Conservation (phyloP, 768 basidiomycete genomes). For the Postia placenta region DNA sequence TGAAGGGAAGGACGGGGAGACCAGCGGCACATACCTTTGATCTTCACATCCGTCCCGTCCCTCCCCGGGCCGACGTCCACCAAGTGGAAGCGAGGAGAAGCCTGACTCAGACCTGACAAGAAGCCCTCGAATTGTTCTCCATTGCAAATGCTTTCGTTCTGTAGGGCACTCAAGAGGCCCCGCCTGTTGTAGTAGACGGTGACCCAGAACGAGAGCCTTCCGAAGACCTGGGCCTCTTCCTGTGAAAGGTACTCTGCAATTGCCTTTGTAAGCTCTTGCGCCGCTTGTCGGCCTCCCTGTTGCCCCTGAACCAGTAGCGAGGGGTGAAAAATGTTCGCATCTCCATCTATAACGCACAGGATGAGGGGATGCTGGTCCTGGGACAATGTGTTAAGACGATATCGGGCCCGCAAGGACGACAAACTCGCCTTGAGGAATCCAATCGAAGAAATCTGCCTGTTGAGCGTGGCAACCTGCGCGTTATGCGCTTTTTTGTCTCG, state of each 20-base stretch:
- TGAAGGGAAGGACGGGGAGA: constrained; percentile 1
- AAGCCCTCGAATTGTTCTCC: constrained; percentile 68
- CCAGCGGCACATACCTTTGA: constrained; percentile 47
- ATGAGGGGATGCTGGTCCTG: constrained; percentile 65
- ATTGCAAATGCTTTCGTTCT: constrained; percentile 49
- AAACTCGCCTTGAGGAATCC: constrained; percentile 41
- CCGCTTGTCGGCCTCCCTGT: constrained; percentile 54
- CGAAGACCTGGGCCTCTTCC: constrained; percentile 55
- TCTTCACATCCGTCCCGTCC: constrained; percentile 59
- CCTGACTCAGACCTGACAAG: constrained; percentile 54
- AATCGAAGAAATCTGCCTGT: constrained; percentile 55
- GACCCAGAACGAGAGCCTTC: constrained; percentile 71
- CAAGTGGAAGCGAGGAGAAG: constrained; percentile 63
- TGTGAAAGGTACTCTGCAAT: constrained; percentile 63
- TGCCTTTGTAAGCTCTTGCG: constrained; percentile 58
- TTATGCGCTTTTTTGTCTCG: constrained; percentile 63
- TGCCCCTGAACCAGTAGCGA: constrained; percentile 56
- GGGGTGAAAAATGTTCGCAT: constrained; percentile 59
- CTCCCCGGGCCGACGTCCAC: constrained; percentile 64
- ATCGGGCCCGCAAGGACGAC: neutral
- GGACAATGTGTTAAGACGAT: neutral
- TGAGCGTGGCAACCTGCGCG: constrained; percentile 57
- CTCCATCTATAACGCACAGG: constrained; percentile 70
- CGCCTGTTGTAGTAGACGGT: constrained; percentile 64
- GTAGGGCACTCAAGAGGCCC: constrained; percentile 44